phyloP scores from a whole-genome alignment of 345 rosid genomes.

The Mercurialis annua region DNA sequence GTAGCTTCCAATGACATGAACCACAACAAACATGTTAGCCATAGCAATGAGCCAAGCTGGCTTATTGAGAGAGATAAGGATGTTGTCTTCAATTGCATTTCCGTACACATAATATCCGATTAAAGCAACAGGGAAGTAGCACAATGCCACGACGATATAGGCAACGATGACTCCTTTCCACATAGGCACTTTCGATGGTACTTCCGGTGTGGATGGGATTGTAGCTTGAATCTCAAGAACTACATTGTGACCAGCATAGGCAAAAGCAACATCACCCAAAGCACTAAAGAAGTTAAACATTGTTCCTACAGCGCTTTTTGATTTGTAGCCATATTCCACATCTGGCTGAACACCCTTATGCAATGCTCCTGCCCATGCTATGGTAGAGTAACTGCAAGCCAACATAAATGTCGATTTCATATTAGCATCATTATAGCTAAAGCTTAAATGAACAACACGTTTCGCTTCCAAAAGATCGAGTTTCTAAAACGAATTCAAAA shows the following conservation, averaged over 20 bases:
- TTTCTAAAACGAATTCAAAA: too few relatives aligned
- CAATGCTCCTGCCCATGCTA: conserved; percentile 30
- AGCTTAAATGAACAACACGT: too few relatives aligned
- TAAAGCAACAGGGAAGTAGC: conserved; percentile 34
- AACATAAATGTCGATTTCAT: background rate
- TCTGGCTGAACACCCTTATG: conserved; percentile 31
- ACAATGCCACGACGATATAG: conserved; percentile 31
- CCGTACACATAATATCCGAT: conserved; percentile 32
- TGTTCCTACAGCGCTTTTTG: conserved; percentile 18
- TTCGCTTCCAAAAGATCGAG: too few relatives aligned
- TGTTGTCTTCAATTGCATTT: conserved; percentile 27
- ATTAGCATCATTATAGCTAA: background rate
- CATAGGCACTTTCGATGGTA: conserved; percentile 34
- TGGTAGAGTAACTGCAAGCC: conserved; percentile 27
- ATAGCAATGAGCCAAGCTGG: conserved; percentile 31
- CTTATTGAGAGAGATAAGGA: conserved; percentile 27
- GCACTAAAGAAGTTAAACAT: conserved; percentile 27
- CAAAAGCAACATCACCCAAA: conserved; percentile 32
- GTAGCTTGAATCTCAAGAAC: conserved; percentile 39
- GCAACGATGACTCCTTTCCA: conserved; percentile 35
- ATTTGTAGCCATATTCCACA: conserved; percentile 26
- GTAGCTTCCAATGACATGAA: conserved; percentile 37
- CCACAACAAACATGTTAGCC: conserved; percentile 33
- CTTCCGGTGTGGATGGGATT: conserved; percentile 33
- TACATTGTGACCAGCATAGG: conserved; percentile 36